Evolutionary conservation across 768 basidiomycete species (phyloP).

Genomic region (Roridomyces roridus): DNA sequence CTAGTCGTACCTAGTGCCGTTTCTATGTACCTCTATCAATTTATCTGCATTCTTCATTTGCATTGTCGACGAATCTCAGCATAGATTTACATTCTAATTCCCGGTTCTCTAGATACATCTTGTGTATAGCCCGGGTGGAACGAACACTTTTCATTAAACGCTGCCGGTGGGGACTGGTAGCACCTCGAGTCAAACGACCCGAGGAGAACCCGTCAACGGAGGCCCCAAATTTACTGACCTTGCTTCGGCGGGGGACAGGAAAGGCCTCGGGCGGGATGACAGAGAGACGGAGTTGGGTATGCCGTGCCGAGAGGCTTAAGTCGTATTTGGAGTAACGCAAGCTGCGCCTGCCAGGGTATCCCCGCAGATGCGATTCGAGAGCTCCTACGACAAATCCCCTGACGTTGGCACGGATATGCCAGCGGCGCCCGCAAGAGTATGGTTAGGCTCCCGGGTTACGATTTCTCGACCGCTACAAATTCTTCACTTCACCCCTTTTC

Average conservation of each 20-base stretch:
- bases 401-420: background rate
- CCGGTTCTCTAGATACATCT: too few relatives aligned
- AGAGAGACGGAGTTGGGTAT: slow-evolving; percentile 1
- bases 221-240: slow-evolving; percentile 9
- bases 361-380: background rate
- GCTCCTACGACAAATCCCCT: background rate
- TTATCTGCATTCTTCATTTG: too few relatives aligned
- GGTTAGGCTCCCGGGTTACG: background rate
- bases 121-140: too few relatives aligned
- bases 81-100: too few relatives aligned
- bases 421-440: background rate
- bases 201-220: background rate
- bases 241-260: slow-evolving; percentile 12
- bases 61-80: too few relatives aligned
- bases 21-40: too few relatives aligned
- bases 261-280: background rate
- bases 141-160: background rate
- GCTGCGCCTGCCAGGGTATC: background rate
- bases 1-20: too few relatives aligned
- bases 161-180: background rate
- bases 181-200: background rate
- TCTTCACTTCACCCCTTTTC: background rate
- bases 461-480: background rate
- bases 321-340: background rate
- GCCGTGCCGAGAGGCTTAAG: slow-evolving; percentile 18